phyloP scores from a whole-genome alignment of 2,329 filamentous ascomycete genomes.

The Penicillium sp. region DNA sequence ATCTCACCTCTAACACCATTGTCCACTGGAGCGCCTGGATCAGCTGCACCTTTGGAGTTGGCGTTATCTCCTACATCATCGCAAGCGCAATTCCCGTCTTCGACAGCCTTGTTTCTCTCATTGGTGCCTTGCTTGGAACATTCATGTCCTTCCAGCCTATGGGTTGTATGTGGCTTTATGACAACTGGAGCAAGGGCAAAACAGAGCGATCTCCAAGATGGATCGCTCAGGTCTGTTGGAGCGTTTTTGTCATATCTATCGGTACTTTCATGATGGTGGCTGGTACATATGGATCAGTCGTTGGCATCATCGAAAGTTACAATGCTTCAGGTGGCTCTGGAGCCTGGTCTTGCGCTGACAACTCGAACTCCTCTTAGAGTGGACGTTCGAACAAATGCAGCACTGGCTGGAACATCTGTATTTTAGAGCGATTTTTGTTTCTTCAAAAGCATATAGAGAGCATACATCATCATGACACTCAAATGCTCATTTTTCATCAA shows the following conservation, averaged over 20 bases:
- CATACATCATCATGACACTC: neutral
- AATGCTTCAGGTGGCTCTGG: neutral
- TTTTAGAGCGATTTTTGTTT: neutral
- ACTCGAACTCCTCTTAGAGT: neutral
- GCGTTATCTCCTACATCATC: constrained; percentile 49
- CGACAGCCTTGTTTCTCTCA: constrained; percentile 51
- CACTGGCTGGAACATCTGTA: neutral
- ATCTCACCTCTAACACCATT: constrained; percentile 52
- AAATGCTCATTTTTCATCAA: too few species aligned
- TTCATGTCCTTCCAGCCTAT: constrained; percentile 9
- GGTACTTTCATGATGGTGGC: neutral
- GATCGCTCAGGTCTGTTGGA: neutral
- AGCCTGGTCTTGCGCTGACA: neutral
- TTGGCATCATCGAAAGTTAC: neutral
- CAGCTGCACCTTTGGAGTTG: constrained; percentile 44
- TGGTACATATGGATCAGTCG: neutral
- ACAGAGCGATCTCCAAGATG: neutral
- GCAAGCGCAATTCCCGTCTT: constrained; percentile 56
- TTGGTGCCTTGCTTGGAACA: constrained; percentile 41
- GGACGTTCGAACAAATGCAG: neutral
- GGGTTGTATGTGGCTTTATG: constrained; percentile 12
- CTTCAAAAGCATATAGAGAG: neutral
- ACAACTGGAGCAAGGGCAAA: constrained; percentile 6
- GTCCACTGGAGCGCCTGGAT: constrained; percentile 56
- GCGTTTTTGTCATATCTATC: neutral